A percentile compares a stretch with the other conserved stretches of the same genome.
Evolutionary conservation across 805 yeast genomes (phyloP).

Genomic region (Millerozyma miso): DNA sequence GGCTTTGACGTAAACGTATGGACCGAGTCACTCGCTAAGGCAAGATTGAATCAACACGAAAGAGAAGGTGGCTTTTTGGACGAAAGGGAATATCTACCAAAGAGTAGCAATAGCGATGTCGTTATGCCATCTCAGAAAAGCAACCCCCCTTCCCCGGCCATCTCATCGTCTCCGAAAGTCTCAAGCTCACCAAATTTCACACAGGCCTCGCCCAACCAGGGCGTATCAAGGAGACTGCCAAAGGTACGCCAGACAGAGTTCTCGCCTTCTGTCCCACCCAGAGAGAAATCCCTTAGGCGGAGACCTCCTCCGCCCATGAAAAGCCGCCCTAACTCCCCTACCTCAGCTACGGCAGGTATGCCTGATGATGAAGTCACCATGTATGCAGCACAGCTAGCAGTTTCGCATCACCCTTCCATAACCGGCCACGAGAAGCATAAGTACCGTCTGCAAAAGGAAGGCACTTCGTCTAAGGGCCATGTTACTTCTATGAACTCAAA

Average conservation of each 20-base stretch:
- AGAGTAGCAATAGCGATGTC: not conserved
- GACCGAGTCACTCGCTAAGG: slow-evolving; percentile 51
- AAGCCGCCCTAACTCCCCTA: slow-evolving; percentile 13
- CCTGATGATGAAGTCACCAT: slow-evolving; percentile 23
- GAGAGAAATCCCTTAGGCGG: slow-evolving; percentile 16
- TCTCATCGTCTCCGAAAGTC: slow-evolving; percentile 16
- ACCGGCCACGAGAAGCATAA: slow-evolving; percentile 23
- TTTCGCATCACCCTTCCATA: slow-evolving; percentile 24
- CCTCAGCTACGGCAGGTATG: slow-evolving; percentile 27
- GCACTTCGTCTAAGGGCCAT: slow-evolving; percentile 8
- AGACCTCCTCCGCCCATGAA: slow-evolving; percentile 30
- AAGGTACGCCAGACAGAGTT: slow-evolving; percentile 5
- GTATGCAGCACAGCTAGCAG: slow-evolving; percentile 45
- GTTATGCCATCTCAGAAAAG: not conserved
- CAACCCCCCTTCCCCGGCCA: not conserved
- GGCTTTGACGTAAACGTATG: slow-evolving; percentile 49
- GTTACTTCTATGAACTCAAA: slow-evolving; percentile 60
- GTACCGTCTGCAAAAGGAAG: slow-evolving; percentile 35
- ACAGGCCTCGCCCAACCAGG: not conserved
- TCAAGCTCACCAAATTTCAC: slow-evolving; percentile 20
- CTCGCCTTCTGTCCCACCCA: slow-evolving; percentile 10
- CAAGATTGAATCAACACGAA: slow-evolving; percentile 48
- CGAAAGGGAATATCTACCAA: not conserved
- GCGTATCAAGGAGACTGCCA: not conserved
- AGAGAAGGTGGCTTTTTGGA: slow-evolving; percentile 20